Conservation (phyloP, 345 rosid genomes). For the Microcos paniculata region DNA sequence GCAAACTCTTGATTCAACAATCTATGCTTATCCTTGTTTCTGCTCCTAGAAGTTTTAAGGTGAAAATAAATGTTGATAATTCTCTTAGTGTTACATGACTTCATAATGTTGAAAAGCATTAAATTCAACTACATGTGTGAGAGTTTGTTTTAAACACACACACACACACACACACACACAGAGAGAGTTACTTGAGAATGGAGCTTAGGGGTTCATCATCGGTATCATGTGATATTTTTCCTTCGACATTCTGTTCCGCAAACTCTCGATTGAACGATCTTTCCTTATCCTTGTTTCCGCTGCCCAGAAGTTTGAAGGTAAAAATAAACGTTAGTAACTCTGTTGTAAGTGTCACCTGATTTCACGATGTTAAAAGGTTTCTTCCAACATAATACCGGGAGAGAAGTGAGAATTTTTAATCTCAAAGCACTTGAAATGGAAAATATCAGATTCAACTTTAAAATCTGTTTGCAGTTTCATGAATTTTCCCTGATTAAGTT, state of each 20-base stretch:
- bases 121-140: no score
- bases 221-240: constrained; percentile 27
- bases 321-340: constrained; percentile 2
- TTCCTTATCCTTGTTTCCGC: constrained; percentile 22
- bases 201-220: constrained; percentile 43
- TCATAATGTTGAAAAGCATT: no score
- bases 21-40: no score
- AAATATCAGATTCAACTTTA: not conserved
- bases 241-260: constrained; percentile 16
- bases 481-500: not conserved
- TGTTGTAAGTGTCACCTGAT: not conserved
- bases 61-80: no score
- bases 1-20: no score
- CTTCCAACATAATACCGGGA: not conserved
- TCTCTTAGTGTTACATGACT: no score
- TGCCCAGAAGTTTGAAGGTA: constrained; percentile 20
- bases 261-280: constrained; percentile 10
- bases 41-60: no score
- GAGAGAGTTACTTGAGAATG: constrained; percentile 40
- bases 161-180: not conserved
- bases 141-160: no score
- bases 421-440: not conserved
- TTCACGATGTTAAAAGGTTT: not conserved
- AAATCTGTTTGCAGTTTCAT: not conserved
- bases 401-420: not conserved